phyloP scores from a whole-genome alignment of 2,329 filamentous ascomycete genomes.

The Exophiala spinifera region DNA sequence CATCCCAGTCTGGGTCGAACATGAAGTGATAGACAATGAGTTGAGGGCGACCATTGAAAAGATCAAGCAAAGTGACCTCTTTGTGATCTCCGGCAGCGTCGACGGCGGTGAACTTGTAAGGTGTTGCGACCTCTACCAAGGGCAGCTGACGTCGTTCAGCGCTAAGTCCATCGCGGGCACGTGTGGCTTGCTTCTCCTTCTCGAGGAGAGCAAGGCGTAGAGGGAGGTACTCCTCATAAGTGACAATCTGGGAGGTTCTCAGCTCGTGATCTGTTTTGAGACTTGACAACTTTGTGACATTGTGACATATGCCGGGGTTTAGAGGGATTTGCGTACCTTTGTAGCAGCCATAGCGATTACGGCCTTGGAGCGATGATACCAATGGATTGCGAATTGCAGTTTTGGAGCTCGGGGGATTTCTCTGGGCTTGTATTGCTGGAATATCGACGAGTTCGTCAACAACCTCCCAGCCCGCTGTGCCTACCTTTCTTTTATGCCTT shows the following conservation, averaged over 20 bases:
- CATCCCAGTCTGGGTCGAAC: conserved; percentile 38
- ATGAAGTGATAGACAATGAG: conserved; percentile 48
- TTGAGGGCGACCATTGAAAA: conserved; percentile 32
- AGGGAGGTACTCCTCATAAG: conserved; percentile 15
- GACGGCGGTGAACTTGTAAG: conserved; percentile 35
- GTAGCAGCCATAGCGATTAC: neutral
- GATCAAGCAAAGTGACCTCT: conserved; percentile 27
- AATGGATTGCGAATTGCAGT: no score
- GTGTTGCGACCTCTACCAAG: conserved; percentile 40
- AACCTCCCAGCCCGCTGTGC: no score
- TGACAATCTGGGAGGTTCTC: neutral
- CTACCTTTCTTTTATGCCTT: neutral
- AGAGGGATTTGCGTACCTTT: neutral
- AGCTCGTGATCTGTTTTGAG: neutral
- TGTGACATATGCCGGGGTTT: no score
- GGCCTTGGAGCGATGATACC: no score
- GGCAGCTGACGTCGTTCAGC: conserved; percentile 33
- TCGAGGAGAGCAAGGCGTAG: conserved; percentile 20
- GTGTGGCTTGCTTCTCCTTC: conserved; percentile 21
- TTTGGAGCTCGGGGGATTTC: no score
- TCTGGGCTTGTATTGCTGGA: no score
- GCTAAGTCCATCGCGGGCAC: conserved; percentile 15
- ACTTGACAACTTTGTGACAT: neutral
- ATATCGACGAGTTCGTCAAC: no score
- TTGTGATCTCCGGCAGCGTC: conserved; percentile 7